Evolutionary conservation across 2,329 filamentous ascomycete species (phyloP), one percentile per base, ranked within the genome.

Genomic region (Herpomyces periplanetae): DNA sequence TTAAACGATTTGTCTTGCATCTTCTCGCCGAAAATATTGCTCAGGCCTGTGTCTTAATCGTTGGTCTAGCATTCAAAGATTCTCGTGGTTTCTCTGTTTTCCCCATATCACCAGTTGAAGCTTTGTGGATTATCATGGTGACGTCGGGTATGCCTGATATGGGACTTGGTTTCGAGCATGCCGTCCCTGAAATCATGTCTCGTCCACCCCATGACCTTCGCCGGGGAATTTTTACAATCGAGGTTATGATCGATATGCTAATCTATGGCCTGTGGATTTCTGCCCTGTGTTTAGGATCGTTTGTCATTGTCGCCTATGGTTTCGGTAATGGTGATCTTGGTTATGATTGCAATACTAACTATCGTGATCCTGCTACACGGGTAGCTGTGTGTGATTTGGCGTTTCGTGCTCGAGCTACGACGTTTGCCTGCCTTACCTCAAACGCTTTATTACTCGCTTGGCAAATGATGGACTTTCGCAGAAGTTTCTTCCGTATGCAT

Each of bases 91-190:
- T 65, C 24, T 80, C 68, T 0, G 68, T 85, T 5, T 85, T 84
- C 36, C 71, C 69, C 3, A 52, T 85, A 17, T 57, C 65, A 0
- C 68, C 71, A 1, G 55, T 85, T 5, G 60, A 85, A 30, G 75
- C 85, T 25, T 51, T 87, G 23, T 87, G 68, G 69, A 68, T 87
- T 35, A 85, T 85, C 38, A 75, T 85, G 63, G 51, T 80, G 21
- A 87, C 71, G 0, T 75, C 65, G 15, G 65, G 61, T 4, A 56
- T 80, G 35, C 69, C 69, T 1, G 71, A 73, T 23, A 80, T 87
- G 42, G 71, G 69, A 16, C 51, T 87, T 1, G 68, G 69, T 9
- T 61, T 69, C 27, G 69, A 85, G 36, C 42, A 48, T 17, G 65
- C 66, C 0, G 53, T 59, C 0, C 48, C 52, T 2, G 63, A 75